Percentiles rank a stretch among this genome's conserved stretches.
Evolutionary conservation across 225 moss, liverwort and hornwort species (phyloP).

Genomic region (Straminergon stramineum): DNA sequence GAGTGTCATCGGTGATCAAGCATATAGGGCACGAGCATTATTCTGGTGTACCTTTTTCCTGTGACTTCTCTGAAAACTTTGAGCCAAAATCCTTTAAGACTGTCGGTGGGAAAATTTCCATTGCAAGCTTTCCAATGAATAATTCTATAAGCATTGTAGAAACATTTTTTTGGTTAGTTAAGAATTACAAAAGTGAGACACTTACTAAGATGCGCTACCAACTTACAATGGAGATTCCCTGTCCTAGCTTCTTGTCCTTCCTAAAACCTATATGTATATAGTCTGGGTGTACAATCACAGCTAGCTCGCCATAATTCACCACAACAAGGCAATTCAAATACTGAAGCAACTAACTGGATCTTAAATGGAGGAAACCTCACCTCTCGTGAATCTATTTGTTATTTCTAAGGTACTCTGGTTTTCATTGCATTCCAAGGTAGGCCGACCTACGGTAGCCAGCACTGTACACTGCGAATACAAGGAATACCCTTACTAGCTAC

Average conservation of each 20-base stretch:
- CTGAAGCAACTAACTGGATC: background rate
- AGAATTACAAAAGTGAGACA: background rate
- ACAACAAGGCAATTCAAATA: background rate
- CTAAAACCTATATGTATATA: background rate
- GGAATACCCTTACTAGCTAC: background rate
- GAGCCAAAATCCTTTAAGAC: background rate
- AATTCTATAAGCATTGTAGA: background rate
- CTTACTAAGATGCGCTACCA: background rate
- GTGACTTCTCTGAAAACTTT: background rate
- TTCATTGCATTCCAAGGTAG: constrained; percentile 34
- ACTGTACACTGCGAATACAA: constrained; percentile 29
- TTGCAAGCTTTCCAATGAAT: background rate
- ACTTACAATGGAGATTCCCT: background rate
- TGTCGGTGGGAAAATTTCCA: no score
- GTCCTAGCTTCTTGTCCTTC: background rate
- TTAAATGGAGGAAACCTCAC: background rate
- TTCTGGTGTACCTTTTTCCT: no score
- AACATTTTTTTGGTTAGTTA: background rate
- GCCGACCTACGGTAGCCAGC: constrained; percentile 52
- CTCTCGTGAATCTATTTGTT: constrained; percentile 7
- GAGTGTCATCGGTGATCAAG: background rate
- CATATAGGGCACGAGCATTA: background rate
- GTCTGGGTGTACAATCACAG: background rate
- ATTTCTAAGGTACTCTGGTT: constrained; percentile 12
- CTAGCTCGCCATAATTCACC: background rate